phyloP scores from a whole-genome alignment of 2,329 filamentous ascomycete genomes.

The Rhinocladiella mackenziei region DNA sequence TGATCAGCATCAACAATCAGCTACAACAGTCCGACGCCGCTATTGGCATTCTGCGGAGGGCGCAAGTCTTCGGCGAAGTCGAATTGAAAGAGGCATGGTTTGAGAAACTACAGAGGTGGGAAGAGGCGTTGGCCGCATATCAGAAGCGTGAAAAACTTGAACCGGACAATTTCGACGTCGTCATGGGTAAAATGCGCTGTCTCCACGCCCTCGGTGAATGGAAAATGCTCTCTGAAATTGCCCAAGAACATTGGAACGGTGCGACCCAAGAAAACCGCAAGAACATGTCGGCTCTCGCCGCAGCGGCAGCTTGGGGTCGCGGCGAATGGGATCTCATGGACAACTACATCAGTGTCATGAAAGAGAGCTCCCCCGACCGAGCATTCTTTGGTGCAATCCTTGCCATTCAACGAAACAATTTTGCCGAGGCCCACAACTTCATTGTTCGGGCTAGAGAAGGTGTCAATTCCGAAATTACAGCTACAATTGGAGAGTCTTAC shows the following conservation, averaged over 20 bases:
- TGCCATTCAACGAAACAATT: constrained; percentile 91
- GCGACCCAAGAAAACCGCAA: constrained; percentile 83
- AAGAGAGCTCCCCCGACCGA: constrained; percentile 83
- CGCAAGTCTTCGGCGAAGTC: constrained; percentile 92
- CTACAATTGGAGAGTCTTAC: constrained; percentile 96
- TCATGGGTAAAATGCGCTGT: constrained; percentile 99
- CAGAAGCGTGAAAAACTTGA: constrained; percentile 76
- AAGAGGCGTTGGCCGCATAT: constrained; percentile 90
- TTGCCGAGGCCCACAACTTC: constrained; percentile 80
- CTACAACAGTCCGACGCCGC: constrained; percentile 97
- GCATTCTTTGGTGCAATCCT: constrained; percentile 98
- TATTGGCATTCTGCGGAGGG: constrained; percentile 94
- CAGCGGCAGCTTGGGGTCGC: constrained; percentile 92
- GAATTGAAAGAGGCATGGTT: constrained; percentile 98
- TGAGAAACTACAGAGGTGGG: constrained; percentile 96
- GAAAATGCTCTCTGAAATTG: constrained; percentile 84
- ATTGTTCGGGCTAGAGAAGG: constrained; percentile 91
- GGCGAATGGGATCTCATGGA: constrained; percentile 99
- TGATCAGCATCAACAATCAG: constrained; percentile 99
- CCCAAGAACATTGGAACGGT: constrained; percentile 89
- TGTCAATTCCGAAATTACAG: constrained; percentile 90
- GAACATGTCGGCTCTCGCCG: constrained; percentile 86
- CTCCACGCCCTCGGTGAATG: constrained; percentile 95
- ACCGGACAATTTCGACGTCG: constrained; percentile 80
- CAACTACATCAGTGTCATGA: constrained; percentile 92